phyloP scores from a whole-genome alignment of 306 rosid species.

The Ormosia emarginata region DNA sequence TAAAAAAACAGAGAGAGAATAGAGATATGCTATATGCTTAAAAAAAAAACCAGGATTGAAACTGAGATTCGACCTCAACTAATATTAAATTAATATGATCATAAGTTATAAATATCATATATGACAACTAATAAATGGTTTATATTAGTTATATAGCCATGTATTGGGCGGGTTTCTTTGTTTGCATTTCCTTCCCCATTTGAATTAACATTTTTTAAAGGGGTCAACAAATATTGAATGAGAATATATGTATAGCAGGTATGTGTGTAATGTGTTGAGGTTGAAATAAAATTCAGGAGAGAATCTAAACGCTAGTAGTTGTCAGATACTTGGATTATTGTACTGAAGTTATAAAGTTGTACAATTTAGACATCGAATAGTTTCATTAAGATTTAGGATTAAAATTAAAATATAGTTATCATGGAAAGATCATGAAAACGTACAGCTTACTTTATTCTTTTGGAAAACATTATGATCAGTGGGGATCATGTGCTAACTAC shows the following conservation, averaged over 20 bases:
- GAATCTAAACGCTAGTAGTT: neutral
- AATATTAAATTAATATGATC: neutral
- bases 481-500: slow-evolving; percentile 17
- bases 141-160: neutral
- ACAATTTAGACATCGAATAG: neutral
- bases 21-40: neutral
- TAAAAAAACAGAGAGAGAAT: neutral
- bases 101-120: neutral
- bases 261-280: neutral
- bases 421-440: neutral
- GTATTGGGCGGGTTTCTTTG: neutral
- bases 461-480: neutral
- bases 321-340: neutral
- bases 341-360: neutral
- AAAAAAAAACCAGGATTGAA: neutral
- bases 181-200: neutral
- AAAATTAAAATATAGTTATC: neutral
- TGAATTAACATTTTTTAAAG: neutral
- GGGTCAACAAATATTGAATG: neutral
- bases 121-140: slow-evolving; percentile 4
- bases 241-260: neutral
- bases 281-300: slow-evolving; percentile 2
- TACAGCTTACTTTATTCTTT: neutral
- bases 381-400: neutral
- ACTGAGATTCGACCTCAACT: too few relatives aligned